These are phyloP conservation scores for Colletotrichum caudatum DNA, from an alignment of 2,329 filamentous ascomycete genomes.

Conservation along the genomic window DNA sequence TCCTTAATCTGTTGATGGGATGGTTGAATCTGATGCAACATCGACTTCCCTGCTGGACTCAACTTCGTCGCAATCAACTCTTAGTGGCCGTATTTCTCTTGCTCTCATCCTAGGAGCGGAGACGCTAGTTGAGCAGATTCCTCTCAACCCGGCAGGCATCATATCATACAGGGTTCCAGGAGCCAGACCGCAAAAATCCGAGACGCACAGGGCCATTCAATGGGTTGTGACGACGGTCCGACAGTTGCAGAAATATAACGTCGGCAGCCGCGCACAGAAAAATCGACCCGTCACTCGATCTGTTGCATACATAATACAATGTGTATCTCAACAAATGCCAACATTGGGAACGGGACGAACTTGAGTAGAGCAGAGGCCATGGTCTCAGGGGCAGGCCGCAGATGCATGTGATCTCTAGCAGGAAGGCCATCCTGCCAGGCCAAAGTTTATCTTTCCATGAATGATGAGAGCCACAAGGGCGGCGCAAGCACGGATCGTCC, in stretches of 20 bases:
- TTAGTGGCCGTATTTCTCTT: not conserved
- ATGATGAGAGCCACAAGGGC: not conserved
- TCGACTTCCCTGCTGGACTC: not conserved
- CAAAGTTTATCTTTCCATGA: not conserved
- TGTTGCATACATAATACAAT: not conserved
- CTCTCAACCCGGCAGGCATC: slow-evolving; percentile 6
- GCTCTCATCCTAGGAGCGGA: slow-evolving; percentile 20
- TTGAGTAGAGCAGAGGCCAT: not conserved
- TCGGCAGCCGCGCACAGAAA: not conserved
- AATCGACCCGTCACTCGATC: not conserved
- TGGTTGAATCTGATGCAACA: not conserved
- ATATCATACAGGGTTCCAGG: slow-evolving; percentile 10
- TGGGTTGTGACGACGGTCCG: too few species aligned
- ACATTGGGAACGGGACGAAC: not conserved
- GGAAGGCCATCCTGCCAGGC: not conserved
- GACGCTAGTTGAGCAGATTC: slow-evolving; percentile 30
- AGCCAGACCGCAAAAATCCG: slow-evolving; percentile 15
- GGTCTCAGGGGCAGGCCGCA: too few species aligned
- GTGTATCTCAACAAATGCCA: not conserved
- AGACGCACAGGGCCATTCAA: not conserved
- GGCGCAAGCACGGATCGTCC: not conserved
- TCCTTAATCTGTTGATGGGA: not conserved
- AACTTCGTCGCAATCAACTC: not conserved
- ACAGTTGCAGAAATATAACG: not conserved
- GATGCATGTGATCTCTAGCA: not conserved